Base-by-base conservation (phyloP, 2,329 filamentous ascomycete genomes). In the Phyllosticta capitalensis region DNA sequence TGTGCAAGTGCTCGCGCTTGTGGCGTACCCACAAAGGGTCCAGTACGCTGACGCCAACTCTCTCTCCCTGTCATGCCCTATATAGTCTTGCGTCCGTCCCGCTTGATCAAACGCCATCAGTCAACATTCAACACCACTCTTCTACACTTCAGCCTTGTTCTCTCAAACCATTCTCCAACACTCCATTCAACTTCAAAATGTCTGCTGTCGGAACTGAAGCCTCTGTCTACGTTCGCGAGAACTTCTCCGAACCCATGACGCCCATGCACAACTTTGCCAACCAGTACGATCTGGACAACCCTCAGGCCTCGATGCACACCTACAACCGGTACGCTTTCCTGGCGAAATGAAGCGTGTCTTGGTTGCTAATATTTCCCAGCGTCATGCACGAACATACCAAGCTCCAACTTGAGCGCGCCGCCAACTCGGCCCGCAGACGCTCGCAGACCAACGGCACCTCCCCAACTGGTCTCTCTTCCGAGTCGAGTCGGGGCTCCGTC, bases 41-140 rank as follows among this genome's bases (percentile, higher is more conserved):
- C 24, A 26, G 24, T 7, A 3, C 24, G 24, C 24, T 26, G 24
- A 26, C 24, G 24, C 24, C 24, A 26, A 53, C 51, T 30, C 38
- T 53, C 38, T 58, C 50, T 51, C n/a, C 20, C 28, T 60, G 49
- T 88, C 84, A 19, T 84, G 83, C 63, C 88, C 85, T 60, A 38
- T 38, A 38, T 38, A 38, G 33, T 10, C 33, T 10, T 38, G 33
- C 33, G 33, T 38, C 33, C 33, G 4, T 26, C 24, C 4, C 24
- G 24, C 24, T 9, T 3, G 5, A 38, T 4, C 33, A 14, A 14
- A 38, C 55, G n/a, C 17, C 54, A 4, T 24, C 5, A 21, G 4
- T 21, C 10, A 7, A 5, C 19, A 0, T 12, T 20, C 17, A 9
- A 9, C 52, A 26, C 2, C 24, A 28, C 17, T 14, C 24, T 30